Conservation (phyloP, 2,329 filamentous ascomycete species). For the Emergomyces orientalis region DNA sequence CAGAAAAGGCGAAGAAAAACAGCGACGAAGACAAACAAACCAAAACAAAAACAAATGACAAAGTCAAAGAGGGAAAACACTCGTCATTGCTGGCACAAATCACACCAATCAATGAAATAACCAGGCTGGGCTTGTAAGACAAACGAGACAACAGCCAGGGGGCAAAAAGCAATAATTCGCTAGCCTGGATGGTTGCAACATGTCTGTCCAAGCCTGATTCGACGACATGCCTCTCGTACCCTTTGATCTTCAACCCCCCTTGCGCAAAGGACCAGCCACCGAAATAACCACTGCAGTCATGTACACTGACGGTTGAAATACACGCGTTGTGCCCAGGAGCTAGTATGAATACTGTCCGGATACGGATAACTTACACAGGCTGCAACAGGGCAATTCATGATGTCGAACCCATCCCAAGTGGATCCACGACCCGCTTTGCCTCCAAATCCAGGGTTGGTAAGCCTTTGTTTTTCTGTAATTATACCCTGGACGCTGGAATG, state of each 20-base stretch:
- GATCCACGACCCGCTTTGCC: not conserved
- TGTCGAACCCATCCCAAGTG: not conserved
- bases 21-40: not conserved
- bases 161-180: not conserved
- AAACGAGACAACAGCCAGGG: not conserved
- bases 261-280: not conserved
- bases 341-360: not conserved
- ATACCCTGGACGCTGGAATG: too few relatives aligned
- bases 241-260: not conserved
- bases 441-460: not conserved
- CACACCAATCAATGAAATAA: not conserved
- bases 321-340: not conserved
- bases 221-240: not conserved
- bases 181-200: not conserved
- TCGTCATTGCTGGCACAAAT: constrained; percentile 1
- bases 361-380: not conserved
- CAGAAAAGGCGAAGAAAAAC: not conserved
- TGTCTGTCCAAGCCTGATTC: not conserved
- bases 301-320: not conserved
- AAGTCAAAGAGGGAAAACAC: not conserved
- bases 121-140: not conserved
- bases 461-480: too few relatives aligned
- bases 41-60: not conserved
- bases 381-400: not conserved
- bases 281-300: not conserved